Base-by-base conservation (phyloP, 495 filamentous ascomycete genomes). In the Oidiodendron maius region DNA sequence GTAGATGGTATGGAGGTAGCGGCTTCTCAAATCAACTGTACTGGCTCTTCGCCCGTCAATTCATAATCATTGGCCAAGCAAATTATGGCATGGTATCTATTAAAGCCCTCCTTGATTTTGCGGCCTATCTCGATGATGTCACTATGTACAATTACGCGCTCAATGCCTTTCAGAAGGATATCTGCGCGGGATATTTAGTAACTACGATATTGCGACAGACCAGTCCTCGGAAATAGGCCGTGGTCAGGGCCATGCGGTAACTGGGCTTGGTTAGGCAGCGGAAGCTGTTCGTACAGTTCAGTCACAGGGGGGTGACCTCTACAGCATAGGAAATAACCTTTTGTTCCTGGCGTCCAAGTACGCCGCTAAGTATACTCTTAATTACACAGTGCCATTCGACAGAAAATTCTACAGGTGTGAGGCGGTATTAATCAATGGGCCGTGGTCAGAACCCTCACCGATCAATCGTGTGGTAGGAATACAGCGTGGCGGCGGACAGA, bases 101-200 rank as follows among this genome's bases (percentile, higher is more conserved):
- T 28, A 63, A 63, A 28, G 54, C 61, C 0, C 46, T 69, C 10
- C 35, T 71, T n/a, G n/a, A n/a, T n/a, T 67, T 70, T 49, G 61
- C 64, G 3, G 64, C 67, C 9, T 70, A 70, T 42, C 52, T 68
- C n/a, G n/a, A n/a, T n/a, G n/a, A n/a, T n/a, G n/a, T n/a, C n/a
- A n/a, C n/a, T n/a, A n/a, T n/a, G n/a, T 32, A n/a, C 8, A 32
- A 32, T 32, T 32, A 32, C n/a, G 28, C 28, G 8, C 28, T 32
- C 28, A 32, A 32, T n/a, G 28, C 28, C 8, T 32, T 8, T 32
- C 28, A 32, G 28, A 32, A 32, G 8, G 28, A 32, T n/a, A 8
- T 32, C 28, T 32, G 28, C 28, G 28, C 28, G 28, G 28, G n/a
- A 32, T 32, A 32, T 41, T 40, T 21, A 55, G 53, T 1, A 60